These are phyloP conservation scores for Nigrospora sphaerica DNA, from an alignment of 2,329 filamentous ascomycete species.

Conservation along the genomic window DNA sequence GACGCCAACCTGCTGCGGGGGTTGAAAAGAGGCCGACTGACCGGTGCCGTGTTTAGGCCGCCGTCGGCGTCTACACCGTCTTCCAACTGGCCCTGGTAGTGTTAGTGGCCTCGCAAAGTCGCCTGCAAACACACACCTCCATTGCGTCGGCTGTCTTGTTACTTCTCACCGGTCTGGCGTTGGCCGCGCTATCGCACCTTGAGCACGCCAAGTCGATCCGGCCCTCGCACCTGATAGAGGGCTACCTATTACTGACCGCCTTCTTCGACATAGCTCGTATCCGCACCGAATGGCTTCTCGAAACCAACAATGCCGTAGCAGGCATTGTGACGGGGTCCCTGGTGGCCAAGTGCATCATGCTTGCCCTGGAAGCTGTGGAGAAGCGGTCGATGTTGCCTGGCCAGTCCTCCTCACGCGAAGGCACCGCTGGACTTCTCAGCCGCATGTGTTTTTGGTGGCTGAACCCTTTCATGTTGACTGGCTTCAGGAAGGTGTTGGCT, in stretches of 20 bases:
- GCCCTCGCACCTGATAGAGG: conserved; percentile 7
- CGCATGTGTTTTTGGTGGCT: conserved; percentile 21
- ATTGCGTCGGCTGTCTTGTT: conserved; percentile 2
- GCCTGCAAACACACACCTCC: conserved; percentile 3
- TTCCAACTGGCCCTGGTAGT: conserved; percentile 3
- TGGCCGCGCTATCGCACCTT: conserved; percentile 5
- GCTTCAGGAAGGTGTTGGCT: conserved; percentile 15
- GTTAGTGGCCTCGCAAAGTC: neutral
- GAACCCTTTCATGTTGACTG: conserved; percentile 14
- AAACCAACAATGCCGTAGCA: conserved; percentile 7
- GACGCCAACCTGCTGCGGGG: too few species aligned
- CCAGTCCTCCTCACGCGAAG: conserved; percentile 12
- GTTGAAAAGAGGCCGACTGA: too few species aligned
- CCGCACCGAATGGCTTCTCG: conserved; percentile 6
- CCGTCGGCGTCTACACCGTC: conserved; percentile 1
- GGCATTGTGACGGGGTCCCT: conserved; percentile 14
- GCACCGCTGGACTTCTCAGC: conserved; percentile 15
- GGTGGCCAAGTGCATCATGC: conserved; percentile 12
- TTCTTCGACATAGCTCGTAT: conserved; percentile 4
- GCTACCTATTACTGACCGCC: conserved; percentile 10
- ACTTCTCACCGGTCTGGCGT: conserved; percentile 2
- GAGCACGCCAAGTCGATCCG: conserved; percentile 5
- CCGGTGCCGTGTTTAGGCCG: neutral
- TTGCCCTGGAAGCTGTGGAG: conserved; percentile 15
- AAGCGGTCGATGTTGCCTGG: conserved; percentile 16